These are phyloP conservation scores for Knufia fluminis DNA, from an alignment of 2,329 filamentous ascomycete genomes.

Conservation along the genomic window DNA sequence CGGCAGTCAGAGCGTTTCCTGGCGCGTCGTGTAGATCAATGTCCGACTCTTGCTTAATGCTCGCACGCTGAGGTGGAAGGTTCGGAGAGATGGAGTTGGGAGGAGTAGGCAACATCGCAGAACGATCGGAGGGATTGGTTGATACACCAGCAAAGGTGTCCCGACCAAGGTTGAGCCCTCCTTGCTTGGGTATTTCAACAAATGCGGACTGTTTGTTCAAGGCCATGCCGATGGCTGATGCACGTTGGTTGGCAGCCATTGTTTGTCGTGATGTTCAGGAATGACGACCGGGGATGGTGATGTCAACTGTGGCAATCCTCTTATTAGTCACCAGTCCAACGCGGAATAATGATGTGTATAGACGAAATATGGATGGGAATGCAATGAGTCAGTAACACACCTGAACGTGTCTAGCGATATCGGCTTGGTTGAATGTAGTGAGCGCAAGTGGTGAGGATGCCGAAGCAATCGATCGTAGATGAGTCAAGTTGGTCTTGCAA, in stretches of 20 bases:
- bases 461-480: conserved; percentile 12
- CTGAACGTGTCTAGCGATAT: conserved; percentile 8
- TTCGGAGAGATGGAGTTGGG: conserved; percentile 91
- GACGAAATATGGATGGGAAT: background rate
- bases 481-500: conserved; percentile 17
- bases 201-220: conserved; percentile 42
- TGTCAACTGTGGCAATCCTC: background rate
- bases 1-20: conserved; percentile 37
- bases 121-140: conserved; percentile 20
- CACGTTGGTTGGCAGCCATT: conserved; percentile 35
- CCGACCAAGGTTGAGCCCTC: conserved; percentile 29
- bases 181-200: conserved; percentile 40
- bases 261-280: conserved; percentile 21
- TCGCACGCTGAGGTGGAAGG: conserved; percentile 63
- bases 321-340: background rate
- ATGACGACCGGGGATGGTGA: background rate
- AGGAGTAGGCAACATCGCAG: conserved; percentile 64
- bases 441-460: conserved; percentile 3
- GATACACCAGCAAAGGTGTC: conserved; percentile 30
- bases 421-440: conserved; percentile 6
- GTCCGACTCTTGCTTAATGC: conserved; percentile 65
- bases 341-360: conserved; percentile 2
- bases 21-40: conserved; percentile 68
- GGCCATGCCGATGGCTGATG: conserved; percentile 41
- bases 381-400: conserved; percentile 8